Conservation (phyloP, 1,284 basidiomycete species). For the Ustanciosporium gigantosporum region DNA sequence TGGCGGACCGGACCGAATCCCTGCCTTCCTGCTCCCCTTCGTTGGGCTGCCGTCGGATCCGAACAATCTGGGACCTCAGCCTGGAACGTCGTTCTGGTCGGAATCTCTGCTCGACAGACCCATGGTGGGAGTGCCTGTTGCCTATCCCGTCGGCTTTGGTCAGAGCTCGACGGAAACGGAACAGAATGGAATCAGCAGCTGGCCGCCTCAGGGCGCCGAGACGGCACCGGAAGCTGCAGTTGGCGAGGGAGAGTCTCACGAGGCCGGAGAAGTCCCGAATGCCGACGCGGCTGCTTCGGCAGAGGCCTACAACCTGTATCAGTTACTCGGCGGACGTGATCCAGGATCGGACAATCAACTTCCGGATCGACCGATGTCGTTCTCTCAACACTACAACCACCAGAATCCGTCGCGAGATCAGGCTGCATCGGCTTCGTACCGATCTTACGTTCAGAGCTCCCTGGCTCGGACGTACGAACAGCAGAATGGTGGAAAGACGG, state of each 20-base stretch:
- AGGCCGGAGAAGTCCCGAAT: background rate
- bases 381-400: slow-evolving; percentile 45
- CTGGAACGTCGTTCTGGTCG: slow-evolving; percentile 29
- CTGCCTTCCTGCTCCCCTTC: slow-evolving; percentile 33
- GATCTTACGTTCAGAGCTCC: slow-evolving; percentile 33
- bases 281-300: slow-evolving; percentile 9
- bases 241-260: slow-evolving; percentile 1
- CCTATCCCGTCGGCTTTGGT: slow-evolving; percentile 32
- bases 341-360: slow-evolving; percentile 7
- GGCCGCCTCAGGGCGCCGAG: slow-evolving; percentile 1
- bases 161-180: slow-evolving; percentile 9
- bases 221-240: background rate
- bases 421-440: slow-evolving; percentile 26
- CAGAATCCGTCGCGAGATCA: slow-evolving; percentile 27
- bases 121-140: slow-evolving; percentile 32
- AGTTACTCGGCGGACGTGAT: slow-evolving; percentile 25
- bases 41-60: slow-evolving; percentile 39
- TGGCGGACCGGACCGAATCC: slow-evolving; percentile 23
- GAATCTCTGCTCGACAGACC: slow-evolving; percentile 39
- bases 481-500: slow-evolving; percentile 11
- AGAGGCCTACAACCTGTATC: slow-evolving; percentile 31
- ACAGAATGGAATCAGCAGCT: slow-evolving; percentile 21
- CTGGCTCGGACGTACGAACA: slow-evolving; percentile 36
- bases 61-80: slow-evolving; percentile 25
- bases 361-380: slow-evolving; percentile 42